phyloP scores from a whole-genome alignment of 73 alveolate species.

The Paraurostyla sp. region DNA sequence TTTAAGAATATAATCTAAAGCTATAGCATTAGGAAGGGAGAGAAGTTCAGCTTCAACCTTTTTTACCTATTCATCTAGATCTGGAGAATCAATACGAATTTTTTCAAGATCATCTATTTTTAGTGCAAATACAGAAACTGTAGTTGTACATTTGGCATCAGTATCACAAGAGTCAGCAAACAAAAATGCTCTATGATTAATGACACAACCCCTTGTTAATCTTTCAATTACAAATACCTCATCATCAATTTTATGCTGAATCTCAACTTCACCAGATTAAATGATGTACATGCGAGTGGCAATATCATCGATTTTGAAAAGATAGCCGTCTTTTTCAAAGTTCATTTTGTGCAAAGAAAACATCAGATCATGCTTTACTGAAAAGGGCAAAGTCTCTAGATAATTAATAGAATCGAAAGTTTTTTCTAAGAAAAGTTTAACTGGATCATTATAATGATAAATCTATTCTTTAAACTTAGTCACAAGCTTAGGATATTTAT shows the following conservation, averaged over 20 bases:
- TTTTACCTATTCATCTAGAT: constrained; percentile 45
- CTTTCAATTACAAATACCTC: constrained; percentile 63
- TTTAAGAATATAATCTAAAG: constrained; percentile 62
- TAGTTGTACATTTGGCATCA: constrained; percentile 33
- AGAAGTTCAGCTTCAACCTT: constrained; percentile 54
- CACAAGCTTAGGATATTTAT: constrained; percentile 23
- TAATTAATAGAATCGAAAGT: constrained; percentile 32
- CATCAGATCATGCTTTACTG: constrained; percentile 56
- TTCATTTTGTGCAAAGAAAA: constrained; percentile 17
- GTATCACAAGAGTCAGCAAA: constrained; percentile 64
- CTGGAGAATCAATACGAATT: constrained; percentile 13
- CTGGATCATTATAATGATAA: constrained; percentile 54
- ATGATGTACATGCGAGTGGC: constrained; percentile 59
- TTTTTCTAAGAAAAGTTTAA: constrained; percentile 63
- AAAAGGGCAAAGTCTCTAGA: not conserved
- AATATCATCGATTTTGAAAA: constrained; percentile 48
- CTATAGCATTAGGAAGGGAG: constrained; percentile 47
- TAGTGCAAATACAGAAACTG: not conserved
- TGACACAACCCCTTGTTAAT: constrained; percentile 63
- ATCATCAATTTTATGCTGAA: constrained; percentile 28
- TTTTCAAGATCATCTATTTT: constrained; percentile 38
- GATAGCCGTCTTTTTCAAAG: constrained; percentile 50
- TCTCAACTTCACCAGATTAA: constrained; percentile 64
- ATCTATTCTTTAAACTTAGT: constrained; percentile 5
- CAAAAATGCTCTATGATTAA: constrained; percentile 66